Base-by-base conservation (phyloP, 345 rosid species). In the Rhodamnia rubescens region DNA sequence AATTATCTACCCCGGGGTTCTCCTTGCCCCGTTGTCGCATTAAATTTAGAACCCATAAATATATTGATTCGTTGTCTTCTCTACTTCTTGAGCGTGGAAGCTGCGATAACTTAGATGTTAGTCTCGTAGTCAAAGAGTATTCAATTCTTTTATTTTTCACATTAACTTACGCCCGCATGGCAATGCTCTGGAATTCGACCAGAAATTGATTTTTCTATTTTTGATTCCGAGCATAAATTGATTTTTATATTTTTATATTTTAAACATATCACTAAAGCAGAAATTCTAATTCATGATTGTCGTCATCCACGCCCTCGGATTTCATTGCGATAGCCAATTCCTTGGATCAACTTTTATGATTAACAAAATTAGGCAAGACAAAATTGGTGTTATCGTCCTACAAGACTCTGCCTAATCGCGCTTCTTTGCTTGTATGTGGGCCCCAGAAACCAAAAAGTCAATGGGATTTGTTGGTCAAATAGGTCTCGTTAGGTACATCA, bases 71-170 rank as follows among this genome's bases (percentile, higher is more conserved):
- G 18, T 29, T 4, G 9, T 29, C 3, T 29, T 29, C 18, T 15
- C 4, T 29, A 29, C 18, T 14, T 61, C 21, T 61, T 29, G 3
- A 1, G 32, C 4, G 11, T 7, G 11, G 18, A 64, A 64, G 1
- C 32, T 61, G 9, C 2, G 1, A 61, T 29, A 4, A 61, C 10
- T 27, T 61, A 16, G 0, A 61, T 64, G 11, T 29, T 29, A 64
- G 7, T 29, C 29, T 27, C 21, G 0, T 29, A 15, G 5, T 27
- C 1, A 29, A 18, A 64, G 16, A 1, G 12, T 0, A 32, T 0
- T 0, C 4, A 3, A 16, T 32, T 64, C 75, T 32, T 32, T 32
- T 21, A 64, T 32, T 32, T 15, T 32, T 18, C 36, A 1, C 13
- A 4, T 32, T 2, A 5, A 6, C 3, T 64, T 64, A 50, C 4